Evolutionary conservation across 2,329 filamentous ascomycete genomes (phyloP).

Genomic region (Coniochaeta sp.): DNA sequence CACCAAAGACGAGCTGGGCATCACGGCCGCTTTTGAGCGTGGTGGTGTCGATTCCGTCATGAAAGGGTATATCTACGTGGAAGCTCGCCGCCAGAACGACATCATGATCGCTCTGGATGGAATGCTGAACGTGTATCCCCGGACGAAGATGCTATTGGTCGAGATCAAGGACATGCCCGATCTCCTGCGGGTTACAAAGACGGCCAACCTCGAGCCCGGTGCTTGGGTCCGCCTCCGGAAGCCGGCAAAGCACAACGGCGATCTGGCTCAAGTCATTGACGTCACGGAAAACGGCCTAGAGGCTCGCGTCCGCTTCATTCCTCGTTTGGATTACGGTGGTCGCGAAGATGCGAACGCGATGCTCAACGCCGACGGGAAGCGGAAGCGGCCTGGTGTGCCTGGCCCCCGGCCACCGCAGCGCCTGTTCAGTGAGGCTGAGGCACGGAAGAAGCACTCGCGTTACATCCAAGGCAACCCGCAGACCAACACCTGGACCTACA

Average conservation of each 20-base stretch:
- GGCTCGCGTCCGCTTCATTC: conserved; percentile 79
- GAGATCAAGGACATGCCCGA: conserved; percentile 98
- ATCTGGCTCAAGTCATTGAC: conserved; percentile 86
- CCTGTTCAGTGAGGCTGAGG: conserved; percentile 88
- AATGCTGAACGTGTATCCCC: conserved; percentile 83
- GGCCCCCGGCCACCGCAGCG: conserved; percentile 76
- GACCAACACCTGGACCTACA: conserved; percentile 76
- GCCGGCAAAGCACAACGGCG: conserved; percentile 73
- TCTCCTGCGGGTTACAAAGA: conserved; percentile 83
- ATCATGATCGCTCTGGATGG: conserved; percentile 77
- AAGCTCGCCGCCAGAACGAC: conserved; percentile 81
- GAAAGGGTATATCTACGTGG: conserved; percentile 93
- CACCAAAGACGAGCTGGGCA: conserved; percentile 73
- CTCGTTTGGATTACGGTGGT: conserved; percentile 83
- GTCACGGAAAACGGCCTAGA: conserved; percentile 90
- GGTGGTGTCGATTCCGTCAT: conserved; percentile 71
- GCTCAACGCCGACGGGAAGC: conserved; percentile 56
- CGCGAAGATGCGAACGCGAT: conserved; percentile 62
- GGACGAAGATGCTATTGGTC: conserved; percentile 78
- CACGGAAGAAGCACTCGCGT: conserved; percentile 75
- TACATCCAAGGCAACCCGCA: conserved; percentile 61
- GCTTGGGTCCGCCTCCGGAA: conserved; percentile 87
- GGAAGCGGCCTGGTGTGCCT: conserved; percentile 62
- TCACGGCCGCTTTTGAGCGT: conserved; percentile 89
- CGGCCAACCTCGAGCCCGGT: conserved; percentile 74